phyloP scores from a whole-genome alignment of 2,329 filamentous ascomycete genomes.

The Aspergillus neoniger region DNA sequence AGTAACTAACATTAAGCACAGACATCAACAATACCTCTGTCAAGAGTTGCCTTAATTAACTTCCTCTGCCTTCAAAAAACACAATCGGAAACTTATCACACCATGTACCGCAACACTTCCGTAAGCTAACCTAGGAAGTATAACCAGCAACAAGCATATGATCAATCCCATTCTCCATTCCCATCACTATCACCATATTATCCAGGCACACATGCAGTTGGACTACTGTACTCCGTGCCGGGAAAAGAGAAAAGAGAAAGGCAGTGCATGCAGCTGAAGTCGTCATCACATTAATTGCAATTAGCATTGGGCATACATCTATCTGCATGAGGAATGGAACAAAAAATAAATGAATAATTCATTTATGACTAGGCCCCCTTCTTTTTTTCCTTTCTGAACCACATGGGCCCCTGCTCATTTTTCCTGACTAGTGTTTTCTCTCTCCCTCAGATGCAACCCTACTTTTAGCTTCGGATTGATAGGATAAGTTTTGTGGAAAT shows the following conservation, averaged over 20 bases:
- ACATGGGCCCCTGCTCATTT: neutral
- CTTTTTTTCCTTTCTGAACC: neutral
- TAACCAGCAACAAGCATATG: neutral
- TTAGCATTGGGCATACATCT: neutral
- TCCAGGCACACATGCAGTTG: neutral
- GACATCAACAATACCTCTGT: no score
- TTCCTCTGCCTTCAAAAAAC: no score
- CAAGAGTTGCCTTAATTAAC: no score
- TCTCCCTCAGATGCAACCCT: neutral
- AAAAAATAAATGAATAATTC: neutral
- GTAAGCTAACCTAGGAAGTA: no score
- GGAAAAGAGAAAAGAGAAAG: neutral
- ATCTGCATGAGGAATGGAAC: neutral
- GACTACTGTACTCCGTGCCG: conserved; percentile 3
- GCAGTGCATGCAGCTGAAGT: neutral
- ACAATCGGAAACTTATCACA: no score
- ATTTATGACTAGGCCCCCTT: neutral
- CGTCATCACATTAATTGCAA: neutral
- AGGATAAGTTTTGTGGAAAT: neutral
- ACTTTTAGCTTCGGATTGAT: neutral
- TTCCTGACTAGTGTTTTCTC: neutral
- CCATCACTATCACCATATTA: neutral
- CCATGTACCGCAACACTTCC: no score
- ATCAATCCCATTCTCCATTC: neutral
- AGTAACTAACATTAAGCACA: no score